Evolutionary conservation across 1,139 yeast species (phyloP).

Genomic region (Yamadazyma buinensis): DNA sequence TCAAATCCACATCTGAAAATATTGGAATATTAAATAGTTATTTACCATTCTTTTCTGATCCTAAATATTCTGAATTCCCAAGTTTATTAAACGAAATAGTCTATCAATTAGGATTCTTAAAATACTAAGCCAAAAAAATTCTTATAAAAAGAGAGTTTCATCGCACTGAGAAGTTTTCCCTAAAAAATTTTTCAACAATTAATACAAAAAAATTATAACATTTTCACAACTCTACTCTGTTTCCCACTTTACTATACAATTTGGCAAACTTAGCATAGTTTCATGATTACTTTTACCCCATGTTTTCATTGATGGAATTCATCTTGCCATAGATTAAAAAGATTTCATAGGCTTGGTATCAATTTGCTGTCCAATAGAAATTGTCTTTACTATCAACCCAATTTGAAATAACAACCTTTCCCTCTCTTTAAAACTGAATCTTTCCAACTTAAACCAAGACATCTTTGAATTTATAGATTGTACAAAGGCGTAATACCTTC

Average conservation of each 20-base stretch:
- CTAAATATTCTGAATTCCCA: slow-evolving; percentile 23
- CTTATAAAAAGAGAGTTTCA: not conserved
- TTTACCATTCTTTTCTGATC: slow-evolving; percentile 6
- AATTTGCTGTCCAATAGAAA: slow-evolving; percentile 2
- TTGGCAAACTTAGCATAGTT: slow-evolving; percentile 49
- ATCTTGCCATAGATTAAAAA: slow-evolving; percentile 35
- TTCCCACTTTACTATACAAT: too few relatives aligned
- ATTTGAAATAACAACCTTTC: slow-evolving; percentile 1
- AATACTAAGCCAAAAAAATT: not conserved
- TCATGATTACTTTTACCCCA: slow-evolving; percentile 31
- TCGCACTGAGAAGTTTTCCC: not conserved
- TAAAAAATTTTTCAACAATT: not conserved
- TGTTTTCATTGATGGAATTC: slow-evolving; percentile 47
- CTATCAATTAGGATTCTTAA: slow-evolving; percentile 16
- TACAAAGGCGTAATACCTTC: too few relatives aligned
- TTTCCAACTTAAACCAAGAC: too few relatives aligned
- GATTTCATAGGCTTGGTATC: slow-evolving; percentile 4
- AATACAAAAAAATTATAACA: not conserved
- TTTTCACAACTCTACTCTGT: slow-evolving; percentile 1
- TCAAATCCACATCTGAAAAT: not conserved
- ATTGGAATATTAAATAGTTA: not conserved
- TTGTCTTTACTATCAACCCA: slow-evolving; percentile 7
- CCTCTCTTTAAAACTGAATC: too few relatives aligned
- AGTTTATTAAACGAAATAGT: slow-evolving; percentile 33
- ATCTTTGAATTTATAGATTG: too few relatives aligned